phyloP scores from a whole-genome alignment of 352 stramenopile species.

The Aphanomyces stellatus region DNA sequence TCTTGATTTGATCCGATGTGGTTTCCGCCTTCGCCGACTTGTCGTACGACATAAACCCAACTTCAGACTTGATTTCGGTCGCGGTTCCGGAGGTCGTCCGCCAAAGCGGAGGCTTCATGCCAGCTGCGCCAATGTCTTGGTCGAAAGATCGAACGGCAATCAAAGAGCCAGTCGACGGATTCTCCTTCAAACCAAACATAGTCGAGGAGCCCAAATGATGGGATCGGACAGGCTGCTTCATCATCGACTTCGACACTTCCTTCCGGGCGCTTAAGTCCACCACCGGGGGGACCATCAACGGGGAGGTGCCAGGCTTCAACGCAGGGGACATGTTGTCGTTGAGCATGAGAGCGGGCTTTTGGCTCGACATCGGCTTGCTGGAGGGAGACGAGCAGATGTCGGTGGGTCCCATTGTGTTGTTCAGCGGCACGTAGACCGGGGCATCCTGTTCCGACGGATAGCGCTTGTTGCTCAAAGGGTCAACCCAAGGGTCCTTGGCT shows the following conservation, averaged over 20 bases:
- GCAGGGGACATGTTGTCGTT: constrained; percentile 79
- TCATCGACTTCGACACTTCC: constrained; percentile 11
- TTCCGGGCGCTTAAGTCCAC: constrained; percentile 43
- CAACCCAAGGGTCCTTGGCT: constrained; percentile 79
- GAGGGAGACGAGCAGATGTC: constrained; percentile 18
- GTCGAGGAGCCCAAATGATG: constrained; percentile 8
- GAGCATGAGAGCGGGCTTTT: constrained; percentile 22
- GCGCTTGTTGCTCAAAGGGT: constrained; percentile 34
- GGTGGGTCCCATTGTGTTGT: constrained; percentile 14
- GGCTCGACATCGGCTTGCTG: constrained; percentile 15
- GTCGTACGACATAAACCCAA: background rate
- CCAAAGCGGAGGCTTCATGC: constrained; percentile 18
- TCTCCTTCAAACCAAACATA: constrained; percentile 13
- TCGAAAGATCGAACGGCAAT: background rate
- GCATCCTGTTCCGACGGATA: background rate
- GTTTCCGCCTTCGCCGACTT: background rate
- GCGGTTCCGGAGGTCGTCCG: background rate
- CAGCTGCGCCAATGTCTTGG: background rate
- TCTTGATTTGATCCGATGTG: constrained; percentile 1
- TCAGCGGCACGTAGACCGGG: background rate
- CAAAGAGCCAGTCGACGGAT: background rate
- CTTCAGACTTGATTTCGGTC: background rate
- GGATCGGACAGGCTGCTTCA: constrained; percentile 10
- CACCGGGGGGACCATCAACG: constrained; percentile 32
- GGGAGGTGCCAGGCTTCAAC: constrained; percentile 60